Conservation (phyloP, 202 grass and related monocot species). For the Alloteropsis angusta region DNA sequence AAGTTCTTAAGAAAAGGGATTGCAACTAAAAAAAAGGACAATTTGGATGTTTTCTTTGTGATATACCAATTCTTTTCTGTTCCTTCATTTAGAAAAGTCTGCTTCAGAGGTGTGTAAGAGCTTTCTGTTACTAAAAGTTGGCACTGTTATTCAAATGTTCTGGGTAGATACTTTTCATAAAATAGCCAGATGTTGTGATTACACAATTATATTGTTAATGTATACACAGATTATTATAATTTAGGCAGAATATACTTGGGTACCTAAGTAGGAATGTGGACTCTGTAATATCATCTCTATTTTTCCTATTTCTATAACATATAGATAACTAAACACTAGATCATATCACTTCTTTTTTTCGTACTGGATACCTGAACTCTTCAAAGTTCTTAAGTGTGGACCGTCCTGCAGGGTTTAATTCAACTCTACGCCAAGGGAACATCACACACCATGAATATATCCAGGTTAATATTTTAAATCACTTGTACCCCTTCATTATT, state of each 20-base stretch:
- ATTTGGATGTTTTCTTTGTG: neutral
- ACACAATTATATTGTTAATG: neutral
- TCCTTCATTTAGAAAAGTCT: neutral
- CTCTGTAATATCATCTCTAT: no score
- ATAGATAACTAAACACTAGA: neutral
- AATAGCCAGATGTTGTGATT: neutral
- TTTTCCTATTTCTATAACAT: no score
- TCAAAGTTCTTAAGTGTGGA: conserved; percentile 19
- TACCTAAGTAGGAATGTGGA: no score
- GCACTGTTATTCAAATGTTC: neutral
- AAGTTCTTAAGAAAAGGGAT: neutral
- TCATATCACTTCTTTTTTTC: neutral
- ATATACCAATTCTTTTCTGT: neutral
- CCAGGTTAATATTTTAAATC: conserved; percentile 39
- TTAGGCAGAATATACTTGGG: no score
- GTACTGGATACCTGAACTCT: neutral
- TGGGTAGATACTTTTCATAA: neutral
- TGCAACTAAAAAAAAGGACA: neutral
- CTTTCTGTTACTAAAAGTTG: neutral
- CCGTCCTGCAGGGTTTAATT: conserved; percentile 85
- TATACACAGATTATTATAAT: no score
- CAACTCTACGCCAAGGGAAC: conserved; percentile 87
- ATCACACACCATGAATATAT: conserved; percentile 99
- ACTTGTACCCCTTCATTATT: no score
- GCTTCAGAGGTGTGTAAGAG: neutral